A percentile compares a stretch with the other conserved stretches of the same genome.
Conservation (phyloP, 352 stramenopile species). For the Plasmopara muralis region DNA sequence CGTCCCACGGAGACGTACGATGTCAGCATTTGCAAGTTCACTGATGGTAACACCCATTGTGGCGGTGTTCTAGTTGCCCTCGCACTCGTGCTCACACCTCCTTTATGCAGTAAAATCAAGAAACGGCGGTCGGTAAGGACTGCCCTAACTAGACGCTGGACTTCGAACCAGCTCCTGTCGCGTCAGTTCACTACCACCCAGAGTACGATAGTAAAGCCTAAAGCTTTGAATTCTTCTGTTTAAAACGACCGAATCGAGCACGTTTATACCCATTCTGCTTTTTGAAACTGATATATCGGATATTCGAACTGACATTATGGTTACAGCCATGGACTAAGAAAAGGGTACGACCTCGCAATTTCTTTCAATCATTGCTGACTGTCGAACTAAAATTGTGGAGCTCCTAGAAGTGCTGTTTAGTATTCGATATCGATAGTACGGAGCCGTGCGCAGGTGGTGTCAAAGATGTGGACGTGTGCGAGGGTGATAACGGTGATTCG, state of each 20-base stretch:
- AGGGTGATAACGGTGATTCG: slow-evolving; percentile 26
- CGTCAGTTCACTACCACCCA: too few relatives aligned
- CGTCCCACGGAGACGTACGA: too few relatives aligned
- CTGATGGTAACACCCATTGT: slow-evolving; percentile 21
- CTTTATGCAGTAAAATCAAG: slow-evolving; percentile 9
- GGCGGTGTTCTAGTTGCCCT: slow-evolving; percentile 16
- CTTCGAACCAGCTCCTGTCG: too few relatives aligned
- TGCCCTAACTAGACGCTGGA: too few relatives aligned
- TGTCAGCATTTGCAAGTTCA: slow-evolving; percentile 15
- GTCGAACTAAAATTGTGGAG: not conserved
- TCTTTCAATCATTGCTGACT: not conserved
- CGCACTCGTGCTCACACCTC: slow-evolving; percentile 21
- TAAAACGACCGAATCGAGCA: not conserved
- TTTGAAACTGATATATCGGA: not conserved
- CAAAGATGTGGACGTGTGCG: slow-evolving; percentile 19
- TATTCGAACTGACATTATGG: not conserved
- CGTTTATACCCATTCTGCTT: not conserved
- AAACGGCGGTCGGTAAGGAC: slow-evolving; percentile 25
- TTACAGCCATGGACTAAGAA: not conserved
- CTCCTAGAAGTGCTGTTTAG: not conserved
- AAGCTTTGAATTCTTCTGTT: not conserved
- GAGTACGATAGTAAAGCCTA: too few relatives aligned
- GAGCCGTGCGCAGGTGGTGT: slow-evolving; percentile 23
- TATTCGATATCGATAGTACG: slow-evolving; percentile 8
- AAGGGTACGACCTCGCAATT: not conserved